These are phyloP conservation scores for Venustampulla echinocandica DNA, from an alignment of 495 filamentous ascomycete genomes.

Conservation along the genomic window DNA sequence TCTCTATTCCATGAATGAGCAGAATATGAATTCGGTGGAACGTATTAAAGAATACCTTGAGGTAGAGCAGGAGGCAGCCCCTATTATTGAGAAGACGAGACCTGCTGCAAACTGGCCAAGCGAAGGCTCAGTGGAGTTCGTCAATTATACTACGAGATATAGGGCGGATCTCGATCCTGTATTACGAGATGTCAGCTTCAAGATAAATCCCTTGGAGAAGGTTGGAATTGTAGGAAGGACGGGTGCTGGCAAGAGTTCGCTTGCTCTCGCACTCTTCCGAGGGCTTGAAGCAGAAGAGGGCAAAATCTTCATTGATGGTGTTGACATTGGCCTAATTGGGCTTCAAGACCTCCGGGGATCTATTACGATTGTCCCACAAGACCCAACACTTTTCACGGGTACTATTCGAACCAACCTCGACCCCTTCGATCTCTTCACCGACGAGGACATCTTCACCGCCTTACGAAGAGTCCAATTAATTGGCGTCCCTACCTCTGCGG, in stretches of 20 bases:
- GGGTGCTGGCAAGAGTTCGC: slow-evolving; percentile 93
- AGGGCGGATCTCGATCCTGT: slow-evolving; percentile 80
- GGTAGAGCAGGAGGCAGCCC: slow-evolving; percentile 83
- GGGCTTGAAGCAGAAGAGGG: slow-evolving; percentile 90
- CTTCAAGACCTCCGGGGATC: slow-evolving; percentile 84
- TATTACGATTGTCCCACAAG: slow-evolving; percentile 97
- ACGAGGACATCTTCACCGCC: slow-evolving; percentile 82
- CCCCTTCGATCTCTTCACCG: slow-evolving; percentile 84
- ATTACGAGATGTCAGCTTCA: slow-evolving; percentile 74
- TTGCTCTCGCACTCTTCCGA: slow-evolving; percentile 92
- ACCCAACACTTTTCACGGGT: slow-evolving; percentile 93
- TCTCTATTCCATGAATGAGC: slow-evolving; percentile 91
- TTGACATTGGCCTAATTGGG: slow-evolving; percentile 84
- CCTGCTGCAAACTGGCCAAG: slow-evolving; percentile 78
- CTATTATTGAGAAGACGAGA: slow-evolving; percentile 68
- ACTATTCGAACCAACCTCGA: slow-evolving; percentile 94
- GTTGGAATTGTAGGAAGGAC: slow-evolving; percentile 96
- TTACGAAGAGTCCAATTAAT: slow-evolving; percentile 90
- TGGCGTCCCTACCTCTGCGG: slow-evolving; percentile 31
- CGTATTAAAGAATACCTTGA: slow-evolving; percentile 95
- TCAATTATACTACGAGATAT: slow-evolving; percentile 82
- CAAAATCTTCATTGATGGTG: slow-evolving; percentile 79
- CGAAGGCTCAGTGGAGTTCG: slow-evolving; percentile 77
- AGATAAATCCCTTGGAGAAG: slow-evolving; percentile 79
- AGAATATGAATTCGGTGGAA: slow-evolving; percentile 99